Conservation (phyloP, 805 yeast genomes). For the Myxozyma neglecta region DNA sequence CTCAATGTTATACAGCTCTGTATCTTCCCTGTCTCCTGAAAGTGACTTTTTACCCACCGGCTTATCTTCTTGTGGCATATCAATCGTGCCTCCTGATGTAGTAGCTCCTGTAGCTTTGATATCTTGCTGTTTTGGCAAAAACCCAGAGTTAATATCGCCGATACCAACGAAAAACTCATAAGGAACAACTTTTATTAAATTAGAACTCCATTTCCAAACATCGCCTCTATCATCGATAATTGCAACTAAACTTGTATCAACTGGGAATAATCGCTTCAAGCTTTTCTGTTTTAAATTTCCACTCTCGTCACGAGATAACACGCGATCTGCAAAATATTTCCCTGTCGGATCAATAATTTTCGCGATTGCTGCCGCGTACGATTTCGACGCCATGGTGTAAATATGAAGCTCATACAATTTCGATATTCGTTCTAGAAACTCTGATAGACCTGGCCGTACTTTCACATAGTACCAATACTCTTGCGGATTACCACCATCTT, state of each 20-base stretch:
- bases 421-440: slow-evolving; percentile 65
- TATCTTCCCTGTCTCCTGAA: neutral
- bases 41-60: slow-evolving; percentile 48
- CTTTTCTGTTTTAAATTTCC: slow-evolving; percentile 90
- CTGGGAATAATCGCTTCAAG: slow-evolving; percentile 84
- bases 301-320: slow-evolving; percentile 89
- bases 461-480: slow-evolving; percentile 80
- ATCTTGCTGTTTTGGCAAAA: slow-evolving; percentile 68
- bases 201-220: slow-evolving; percentile 97
- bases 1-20: neutral
- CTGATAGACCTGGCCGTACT: slow-evolving; percentile 79
- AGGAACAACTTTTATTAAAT: slow-evolving; percentile 88
- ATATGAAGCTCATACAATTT: slow-evolving; percentile 84
- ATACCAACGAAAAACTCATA: slow-evolving; percentile 95
- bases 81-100: slow-evolving; percentile 22
- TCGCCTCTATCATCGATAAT: slow-evolving; percentile 97
- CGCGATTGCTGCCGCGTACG: slow-evolving; percentile 88
- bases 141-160: slow-evolving; percentile 93
- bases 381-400: slow-evolving; percentile 96
- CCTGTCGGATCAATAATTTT: slow-evolving; percentile 89
- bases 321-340: slow-evolving; percentile 82
- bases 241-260: slow-evolving; percentile 93
- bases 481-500: slow-evolving; percentile 52
- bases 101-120: slow-evolving; percentile 9
- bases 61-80: slow-evolving; percentile 3